A percentile compares a stretch with the other conserved stretches of the same genome.
phyloP scores from a whole-genome alignment of 2,329 filamentous ascomycete species.

The Trichoderma cornu-damae region DNA sequence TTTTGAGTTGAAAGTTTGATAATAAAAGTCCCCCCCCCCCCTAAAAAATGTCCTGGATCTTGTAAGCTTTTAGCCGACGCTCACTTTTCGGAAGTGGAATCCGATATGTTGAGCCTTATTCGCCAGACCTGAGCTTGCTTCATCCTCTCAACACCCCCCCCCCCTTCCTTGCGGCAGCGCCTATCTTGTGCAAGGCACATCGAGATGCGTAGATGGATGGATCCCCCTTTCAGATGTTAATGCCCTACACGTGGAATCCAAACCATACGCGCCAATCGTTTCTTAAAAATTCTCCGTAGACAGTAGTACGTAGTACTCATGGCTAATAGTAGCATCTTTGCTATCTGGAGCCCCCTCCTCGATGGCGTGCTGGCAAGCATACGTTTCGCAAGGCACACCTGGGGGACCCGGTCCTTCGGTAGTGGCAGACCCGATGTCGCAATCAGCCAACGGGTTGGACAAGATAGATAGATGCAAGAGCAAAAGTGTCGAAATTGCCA shows the following conservation, averaged over 20 bases:
- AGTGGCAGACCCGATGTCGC: conserved; percentile 14
- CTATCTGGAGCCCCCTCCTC: background rate
- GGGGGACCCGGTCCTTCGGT: conserved; percentile 1
- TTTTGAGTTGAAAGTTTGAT: background rate
- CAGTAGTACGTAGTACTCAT: too few species aligned
- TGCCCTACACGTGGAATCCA: background rate
- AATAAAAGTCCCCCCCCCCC: background rate
- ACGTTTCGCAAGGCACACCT: conserved; percentile 8
- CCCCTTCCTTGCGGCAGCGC: background rate
- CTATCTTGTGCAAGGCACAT: background rate
- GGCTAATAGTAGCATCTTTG: too few species aligned
- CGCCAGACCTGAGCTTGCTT: background rate
- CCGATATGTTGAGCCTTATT: too few species aligned
- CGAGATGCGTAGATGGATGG: background rate
- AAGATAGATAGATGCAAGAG: background rate
- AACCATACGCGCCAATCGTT: background rate
- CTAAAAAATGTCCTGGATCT: background rate
- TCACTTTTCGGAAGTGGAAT: background rate
- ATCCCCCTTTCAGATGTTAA: background rate
- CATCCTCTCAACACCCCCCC: background rate
- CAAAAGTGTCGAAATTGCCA: background rate
- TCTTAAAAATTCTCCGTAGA: background rate
- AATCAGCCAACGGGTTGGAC: background rate
- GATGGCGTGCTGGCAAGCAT: conserved; percentile 20
- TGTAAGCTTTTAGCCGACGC: conserved; percentile 4